phyloP scores from a whole-genome alignment of 2,329 filamentous ascomycete species.

The Ascochyta viciae-villosae region DNA sequence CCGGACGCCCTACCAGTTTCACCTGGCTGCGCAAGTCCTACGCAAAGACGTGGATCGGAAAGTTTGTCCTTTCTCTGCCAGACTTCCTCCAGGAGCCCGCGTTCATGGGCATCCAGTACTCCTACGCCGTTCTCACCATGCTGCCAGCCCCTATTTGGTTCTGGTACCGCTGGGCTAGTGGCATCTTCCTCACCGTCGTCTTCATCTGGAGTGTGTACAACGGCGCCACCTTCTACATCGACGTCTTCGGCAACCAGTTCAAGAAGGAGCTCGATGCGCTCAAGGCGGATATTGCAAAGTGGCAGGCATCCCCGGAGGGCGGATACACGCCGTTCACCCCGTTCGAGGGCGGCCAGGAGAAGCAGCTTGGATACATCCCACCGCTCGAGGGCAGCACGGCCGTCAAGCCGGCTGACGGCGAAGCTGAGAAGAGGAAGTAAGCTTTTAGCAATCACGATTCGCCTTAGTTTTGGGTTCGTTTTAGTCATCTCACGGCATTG shows the following conservation, averaged over 20 bases:
- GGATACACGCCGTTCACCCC: conserved; percentile 30
- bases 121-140: conserved; percentile 91
- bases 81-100: conserved; percentile 79
- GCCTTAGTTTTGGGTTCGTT: not conserved
- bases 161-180: conserved; percentile 81
- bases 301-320: conserved; percentile 64
- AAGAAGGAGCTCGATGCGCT: conserved; percentile 93
- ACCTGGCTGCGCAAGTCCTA: conserved; percentile 96
- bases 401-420: conserved; percentile 26
- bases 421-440: conserved; percentile 29
- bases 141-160: conserved; percentile 96
- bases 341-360: conserved; percentile 26
- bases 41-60: conserved; percentile 86
- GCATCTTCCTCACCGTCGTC: conserved; percentile 77
- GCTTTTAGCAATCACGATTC: not conserved
- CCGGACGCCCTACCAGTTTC: conserved; percentile 93
- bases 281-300: conserved; percentile 86
- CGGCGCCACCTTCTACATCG: conserved; percentile 96
- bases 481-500: not conserved
- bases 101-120: conserved; percentile 97
- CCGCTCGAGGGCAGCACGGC: conserved; percentile 41
- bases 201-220: conserved; percentile 97
- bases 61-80: conserved; percentile 80
- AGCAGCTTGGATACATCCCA: conserved; percentile 39
- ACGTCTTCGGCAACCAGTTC: conserved; percentile 95